These are phyloP conservation scores for Pythium brassicae DNA, from an alignment of 352 stramenopile species.

Conservation along the genomic window DNA sequence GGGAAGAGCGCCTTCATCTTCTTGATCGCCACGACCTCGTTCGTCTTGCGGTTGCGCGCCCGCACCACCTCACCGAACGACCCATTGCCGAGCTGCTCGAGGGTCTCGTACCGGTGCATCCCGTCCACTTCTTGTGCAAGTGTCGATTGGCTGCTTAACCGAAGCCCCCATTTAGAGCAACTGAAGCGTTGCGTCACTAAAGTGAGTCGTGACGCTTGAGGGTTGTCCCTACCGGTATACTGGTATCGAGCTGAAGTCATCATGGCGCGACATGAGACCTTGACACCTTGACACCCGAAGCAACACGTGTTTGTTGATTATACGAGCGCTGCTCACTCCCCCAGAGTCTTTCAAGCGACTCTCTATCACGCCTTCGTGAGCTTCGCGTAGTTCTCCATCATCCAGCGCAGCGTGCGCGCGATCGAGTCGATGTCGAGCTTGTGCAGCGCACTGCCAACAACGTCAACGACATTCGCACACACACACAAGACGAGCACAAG, in stretches of 20 bases:
- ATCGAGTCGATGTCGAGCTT: slow-evolving; percentile 85
- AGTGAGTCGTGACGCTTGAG: too few species aligned
- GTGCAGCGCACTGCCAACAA: slow-evolving; percentile 61
- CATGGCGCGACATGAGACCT: too few species aligned
- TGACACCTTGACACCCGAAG: too few species aligned
- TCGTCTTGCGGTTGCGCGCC: slow-evolving; percentile 87
- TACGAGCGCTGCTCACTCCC: too few species aligned
- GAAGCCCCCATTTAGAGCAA: too few species aligned
- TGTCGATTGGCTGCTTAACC: too few species aligned
- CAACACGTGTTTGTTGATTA: too few species aligned
- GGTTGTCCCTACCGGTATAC: too few species aligned
- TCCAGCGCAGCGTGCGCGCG: slow-evolving; percentile 65
- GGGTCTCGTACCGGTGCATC: slow-evolving; percentile 92
- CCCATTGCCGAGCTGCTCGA: slow-evolving; percentile 90
- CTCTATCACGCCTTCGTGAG: slow-evolving; percentile 50
- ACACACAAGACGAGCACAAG: not conserved
- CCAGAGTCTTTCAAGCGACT: not conserved
- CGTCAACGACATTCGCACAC: not conserved
- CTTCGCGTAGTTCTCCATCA: slow-evolving; percentile 61
- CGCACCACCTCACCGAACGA: slow-evolving; percentile 92
- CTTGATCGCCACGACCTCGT: slow-evolving; percentile 88
- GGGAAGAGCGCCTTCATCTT: slow-evolving; percentile 81
- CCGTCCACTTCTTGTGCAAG: too few species aligned
- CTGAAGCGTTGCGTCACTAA: too few species aligned
- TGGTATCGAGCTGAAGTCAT: too few species aligned